phyloP scores from a whole-genome alignment of 2,329 filamentous ascomycete species.

The Fusarium buxicola region DNA sequence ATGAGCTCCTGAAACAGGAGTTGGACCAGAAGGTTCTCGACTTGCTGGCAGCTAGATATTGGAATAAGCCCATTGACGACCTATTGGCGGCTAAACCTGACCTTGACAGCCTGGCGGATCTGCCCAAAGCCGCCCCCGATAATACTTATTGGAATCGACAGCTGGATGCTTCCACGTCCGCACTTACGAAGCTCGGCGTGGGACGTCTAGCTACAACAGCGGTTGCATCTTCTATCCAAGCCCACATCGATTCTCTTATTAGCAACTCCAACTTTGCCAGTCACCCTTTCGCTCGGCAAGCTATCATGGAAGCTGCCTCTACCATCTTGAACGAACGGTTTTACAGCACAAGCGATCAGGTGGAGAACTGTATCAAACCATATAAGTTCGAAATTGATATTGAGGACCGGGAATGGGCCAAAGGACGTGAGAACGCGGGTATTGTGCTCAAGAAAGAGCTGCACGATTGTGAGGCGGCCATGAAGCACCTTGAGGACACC shows the following conservation, averaged over 20 bases:
- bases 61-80: conserved; percentile 95
- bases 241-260: conserved; percentile 83
- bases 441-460: conserved; percentile 89
- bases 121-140: conserved; percentile 87
- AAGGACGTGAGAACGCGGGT: conserved; percentile 85
- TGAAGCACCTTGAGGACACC: conserved; percentile 78
- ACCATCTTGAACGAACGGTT: conserved; percentile 93
- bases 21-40: conserved; percentile 96
- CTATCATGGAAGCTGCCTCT: conserved; percentile 91
- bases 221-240: conserved; percentile 87
- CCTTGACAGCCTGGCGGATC: conserved; percentile 77
- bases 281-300: conserved; percentile 91
- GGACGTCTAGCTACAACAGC: conserved; percentile 93
- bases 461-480: conserved; percentile 81
- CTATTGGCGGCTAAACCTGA: conserved; percentile 75
- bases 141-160: conserved; percentile 94
- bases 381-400: conserved; percentile 99
- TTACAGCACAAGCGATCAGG: conserved; percentile 96
- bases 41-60: conserved; percentile 91
- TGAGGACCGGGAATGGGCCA: conserved; percentile 87
- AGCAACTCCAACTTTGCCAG: conserved; percentile 84
- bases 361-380: conserved; percentile 98
- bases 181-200: conserved; percentile 93
- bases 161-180: conserved; percentile 89
- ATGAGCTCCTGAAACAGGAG: conserved; percentile 88